These are phyloP conservation scores for Coniochaeta sp. DNA, from an alignment of 2,329 filamentous ascomycete genomes.

Conservation along the genomic window DNA sequence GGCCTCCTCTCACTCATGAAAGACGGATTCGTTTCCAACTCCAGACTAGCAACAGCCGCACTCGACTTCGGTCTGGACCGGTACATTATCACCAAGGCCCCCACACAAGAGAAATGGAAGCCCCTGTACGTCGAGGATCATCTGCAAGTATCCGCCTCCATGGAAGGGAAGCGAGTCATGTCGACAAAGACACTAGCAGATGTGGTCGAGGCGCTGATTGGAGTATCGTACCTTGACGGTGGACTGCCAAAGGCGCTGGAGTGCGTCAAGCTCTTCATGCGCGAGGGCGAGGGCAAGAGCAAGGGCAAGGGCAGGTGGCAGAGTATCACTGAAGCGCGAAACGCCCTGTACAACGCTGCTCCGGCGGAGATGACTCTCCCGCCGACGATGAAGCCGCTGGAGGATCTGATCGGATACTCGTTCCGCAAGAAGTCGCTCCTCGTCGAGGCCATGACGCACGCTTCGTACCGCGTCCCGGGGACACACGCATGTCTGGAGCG, in stretches of 20 bases:
- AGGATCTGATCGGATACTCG: slow-evolving; percentile 60
- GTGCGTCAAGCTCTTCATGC: slow-evolving; percentile 61
- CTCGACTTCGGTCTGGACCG: slow-evolving; percentile 56
- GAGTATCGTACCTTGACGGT: slow-evolving; percentile 63
- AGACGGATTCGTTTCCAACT: slow-evolving; percentile 66
- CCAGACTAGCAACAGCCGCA: slow-evolving; percentile 59
- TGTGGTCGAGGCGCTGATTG: slow-evolving; percentile 78
- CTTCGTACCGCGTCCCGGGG: slow-evolving; percentile 44
- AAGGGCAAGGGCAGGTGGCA: slow-evolving; percentile 48
- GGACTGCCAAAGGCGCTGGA: slow-evolving; percentile 54
- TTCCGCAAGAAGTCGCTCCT: slow-evolving; percentile 65
- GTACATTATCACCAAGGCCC: slow-evolving; percentile 62
- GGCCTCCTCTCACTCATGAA: slow-evolving; percentile 64
- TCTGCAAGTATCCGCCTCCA: slow-evolving; percentile 12
- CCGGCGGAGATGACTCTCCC: slow-evolving; percentile 26
- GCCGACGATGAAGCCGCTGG: slow-evolving; percentile 40
- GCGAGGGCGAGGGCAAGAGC: too few species aligned
- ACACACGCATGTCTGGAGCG: slow-evolving; percentile 54
- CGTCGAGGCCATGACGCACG: slow-evolving; percentile 73
- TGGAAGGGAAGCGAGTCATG: slow-evolving; percentile 29
- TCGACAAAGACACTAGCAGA: slow-evolving; percentile 81
- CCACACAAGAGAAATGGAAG: slow-evolving; percentile 66
- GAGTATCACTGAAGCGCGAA: slow-evolving; percentile 30
- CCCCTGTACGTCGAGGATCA: slow-evolving; percentile 47
- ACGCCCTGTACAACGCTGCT: slow-evolving; percentile 34